A percentile compares a stretch with the other conserved stretches of the same genome.
phyloP scores from a whole-genome alignment of 2,329 filamentous ascomycete species.

The Aureobasidium uvarum region DNA sequence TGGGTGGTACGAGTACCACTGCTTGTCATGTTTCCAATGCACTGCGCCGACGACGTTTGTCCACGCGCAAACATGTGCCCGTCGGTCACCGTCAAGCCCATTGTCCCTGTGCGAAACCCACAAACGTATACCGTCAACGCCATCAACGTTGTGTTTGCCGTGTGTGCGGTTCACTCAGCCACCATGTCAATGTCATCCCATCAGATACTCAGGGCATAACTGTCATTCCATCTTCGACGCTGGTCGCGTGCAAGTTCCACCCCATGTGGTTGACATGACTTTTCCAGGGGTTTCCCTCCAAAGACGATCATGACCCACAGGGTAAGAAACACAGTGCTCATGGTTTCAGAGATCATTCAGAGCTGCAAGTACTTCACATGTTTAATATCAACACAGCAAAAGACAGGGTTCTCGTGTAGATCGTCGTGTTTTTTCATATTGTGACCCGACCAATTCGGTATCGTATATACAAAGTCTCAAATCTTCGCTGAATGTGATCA shows the following conservation, averaged over 20 bases:
- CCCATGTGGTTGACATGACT: background rate
- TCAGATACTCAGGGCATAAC: too few relatives aligned
- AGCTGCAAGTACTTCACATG: background rate
- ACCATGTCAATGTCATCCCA: too few relatives aligned
- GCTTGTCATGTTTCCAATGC: background rate
- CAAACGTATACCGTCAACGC: background rate
- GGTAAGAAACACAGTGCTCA: background rate
- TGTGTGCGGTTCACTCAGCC: background rate
- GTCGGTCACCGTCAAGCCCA: background rate
- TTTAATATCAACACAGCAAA: background rate
- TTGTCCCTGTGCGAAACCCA: background rate
- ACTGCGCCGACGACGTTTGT: slow-evolving; percentile 4
- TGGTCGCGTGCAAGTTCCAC: background rate
- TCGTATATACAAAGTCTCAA: background rate
- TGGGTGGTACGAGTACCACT: background rate
- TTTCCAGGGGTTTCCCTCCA: background rate
- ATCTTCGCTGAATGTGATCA: background rate
- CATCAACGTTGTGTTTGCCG: background rate
- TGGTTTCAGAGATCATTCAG: background rate
- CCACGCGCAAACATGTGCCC: background rate
- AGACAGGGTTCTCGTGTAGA: slow-evolving; percentile 1
- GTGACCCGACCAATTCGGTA: slow-evolving; percentile 2
- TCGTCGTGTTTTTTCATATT: background rate
- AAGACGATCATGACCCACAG: background rate
- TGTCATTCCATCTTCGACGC: background rate